A percentile compares a stretch with the other conserved stretches of the same genome.
Evolutionary conservation across 179 eudicot species (phyloP).

Genomic region (Spergularia azorica): DNA sequence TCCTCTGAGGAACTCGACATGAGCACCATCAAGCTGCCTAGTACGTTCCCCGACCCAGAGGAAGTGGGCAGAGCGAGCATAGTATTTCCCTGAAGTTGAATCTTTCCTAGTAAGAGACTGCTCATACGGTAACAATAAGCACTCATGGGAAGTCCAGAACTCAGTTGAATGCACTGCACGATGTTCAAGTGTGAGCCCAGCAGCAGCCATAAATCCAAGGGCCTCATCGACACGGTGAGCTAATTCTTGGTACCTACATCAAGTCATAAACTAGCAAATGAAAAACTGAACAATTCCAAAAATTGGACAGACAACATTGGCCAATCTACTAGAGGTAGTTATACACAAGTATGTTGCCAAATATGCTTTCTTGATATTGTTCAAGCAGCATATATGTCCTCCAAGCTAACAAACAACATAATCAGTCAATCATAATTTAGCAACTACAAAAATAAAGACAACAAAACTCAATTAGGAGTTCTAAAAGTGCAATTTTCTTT

Average conservation of each 20-base stretch:
- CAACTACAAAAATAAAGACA: background rate
- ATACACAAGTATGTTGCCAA: background rate
- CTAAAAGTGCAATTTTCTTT: background rate
- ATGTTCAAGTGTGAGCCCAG: slow-evolving; percentile 65
- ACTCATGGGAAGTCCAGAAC: slow-evolving; percentile 71
- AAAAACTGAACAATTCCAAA: slow-evolving; percentile 17
- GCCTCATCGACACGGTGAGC: slow-evolving; percentile 74
- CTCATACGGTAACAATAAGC: slow-evolving; percentile 59
- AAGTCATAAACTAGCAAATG: slow-evolving; percentile 27
- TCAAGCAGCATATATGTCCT: background rate
- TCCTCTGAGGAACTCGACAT: slow-evolving; percentile 56
- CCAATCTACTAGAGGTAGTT: background rate
- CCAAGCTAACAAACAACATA: background rate
- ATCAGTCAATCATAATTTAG: background rate
- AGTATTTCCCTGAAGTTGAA: slow-evolving; percentile 61
- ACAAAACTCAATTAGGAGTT: background rate
- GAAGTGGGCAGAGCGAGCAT: slow-evolving; percentile 66
- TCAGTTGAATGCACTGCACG: slow-evolving; percentile 61
- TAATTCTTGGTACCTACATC: slow-evolving; percentile 58
- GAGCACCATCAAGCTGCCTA: slow-evolving; percentile 60
- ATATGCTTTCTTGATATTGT: background rate
- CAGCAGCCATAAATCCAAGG: slow-evolving; percentile 71
- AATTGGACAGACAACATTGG: background rate
- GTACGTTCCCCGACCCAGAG: slow-evolving; percentile 59
- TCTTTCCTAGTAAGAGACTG: slow-evolving; percentile 62